Evolutionary conservation across 1,139 yeast genomes (phyloP).

Genomic region (Suhomyces coccinellae): DNA sequence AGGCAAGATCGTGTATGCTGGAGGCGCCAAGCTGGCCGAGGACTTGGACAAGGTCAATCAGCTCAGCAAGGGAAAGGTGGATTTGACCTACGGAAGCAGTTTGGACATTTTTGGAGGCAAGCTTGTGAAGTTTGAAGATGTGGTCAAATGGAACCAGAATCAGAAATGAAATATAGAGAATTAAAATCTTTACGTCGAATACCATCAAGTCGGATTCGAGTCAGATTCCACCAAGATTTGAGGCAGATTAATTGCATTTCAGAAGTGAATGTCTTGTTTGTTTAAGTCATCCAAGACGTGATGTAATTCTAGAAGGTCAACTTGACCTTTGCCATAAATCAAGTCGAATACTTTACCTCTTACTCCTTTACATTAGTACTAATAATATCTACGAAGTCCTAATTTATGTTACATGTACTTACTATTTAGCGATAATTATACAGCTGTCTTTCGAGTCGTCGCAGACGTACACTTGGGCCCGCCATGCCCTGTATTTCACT

Average conservation of each 20-base stretch:
- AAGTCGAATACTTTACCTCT: no score
- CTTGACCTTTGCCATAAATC: no score
- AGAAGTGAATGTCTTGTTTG: no score
- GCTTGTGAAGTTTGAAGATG: constrained; percentile 71
- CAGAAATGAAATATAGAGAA: not conserved
- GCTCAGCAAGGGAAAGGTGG: constrained; percentile 80
- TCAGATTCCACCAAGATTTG: no score
- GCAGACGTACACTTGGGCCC: constrained; percentile 2
- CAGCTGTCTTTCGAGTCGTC: constrained; percentile 2
- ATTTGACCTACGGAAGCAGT: constrained; percentile 89
- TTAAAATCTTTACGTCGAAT: no score
- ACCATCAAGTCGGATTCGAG: no score
- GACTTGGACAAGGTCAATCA: constrained; percentile 67
- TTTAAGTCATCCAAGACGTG: no score
- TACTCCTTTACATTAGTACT: no score
- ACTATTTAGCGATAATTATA: constrained; percentile 1
- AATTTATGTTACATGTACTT: constrained; percentile 4
- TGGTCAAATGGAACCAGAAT: constrained; percentile 65
- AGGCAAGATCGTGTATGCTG: constrained; percentile 88
- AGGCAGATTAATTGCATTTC: no score
- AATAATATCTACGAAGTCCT: not conserved
- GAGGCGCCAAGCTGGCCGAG: constrained; percentile 78
- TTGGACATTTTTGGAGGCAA: constrained; percentile 92
- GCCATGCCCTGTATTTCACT: not conserved
- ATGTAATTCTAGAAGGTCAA: no score